Percentiles rank a stretch among this genome's conserved stretches.
phyloP scores from a whole-genome alignment of 176 grass and related monocot species.

The Musa schizocarpa region DNA sequence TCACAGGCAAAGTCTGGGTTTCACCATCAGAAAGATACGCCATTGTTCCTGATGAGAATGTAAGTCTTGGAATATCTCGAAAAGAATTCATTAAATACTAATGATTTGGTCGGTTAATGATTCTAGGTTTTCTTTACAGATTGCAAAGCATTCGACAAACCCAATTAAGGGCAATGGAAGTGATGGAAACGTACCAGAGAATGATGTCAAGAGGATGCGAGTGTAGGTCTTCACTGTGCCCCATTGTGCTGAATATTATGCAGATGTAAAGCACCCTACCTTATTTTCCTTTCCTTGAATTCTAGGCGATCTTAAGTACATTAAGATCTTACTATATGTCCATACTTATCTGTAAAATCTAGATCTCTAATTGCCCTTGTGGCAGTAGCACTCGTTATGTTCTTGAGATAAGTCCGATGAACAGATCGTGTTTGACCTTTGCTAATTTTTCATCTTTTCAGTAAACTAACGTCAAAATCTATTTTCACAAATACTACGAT shows the following conservation, averaged over 20 bases:
- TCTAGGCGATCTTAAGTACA: too few relatives aligned
- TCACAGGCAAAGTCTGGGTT: conserved; percentile 85
- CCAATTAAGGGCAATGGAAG: conserved; percentile 40
- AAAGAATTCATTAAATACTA: neutral
- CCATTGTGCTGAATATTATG: neutral
- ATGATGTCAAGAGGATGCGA: conserved; percentile 78
- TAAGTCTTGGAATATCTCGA: conserved; percentile 16
- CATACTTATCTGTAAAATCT: neutral
- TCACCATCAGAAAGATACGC: conserved; percentile 96
- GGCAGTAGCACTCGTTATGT: neutral
- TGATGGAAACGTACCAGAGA: conserved; percentile 71
- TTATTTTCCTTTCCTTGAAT: too few relatives aligned
- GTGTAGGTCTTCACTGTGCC: conserved; percentile 16
- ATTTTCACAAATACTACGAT: too few relatives aligned
- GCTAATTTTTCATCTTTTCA: too few relatives aligned
- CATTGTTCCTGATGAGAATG: conserved; percentile 86
- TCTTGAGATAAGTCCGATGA: too few relatives aligned
- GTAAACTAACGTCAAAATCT: too few relatives aligned
- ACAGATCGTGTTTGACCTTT: too few relatives aligned
- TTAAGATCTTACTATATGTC: too few relatives aligned
- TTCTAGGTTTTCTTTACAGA: conserved; percentile 29
- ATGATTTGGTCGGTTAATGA: neutral
- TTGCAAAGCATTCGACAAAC: conserved; percentile 24
- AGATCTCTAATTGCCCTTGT: neutral
- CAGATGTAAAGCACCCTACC: neutral